These are phyloP conservation scores for Triticum urartu DNA, from an alignment of 176 grass and related monocot genomes.

Conservation along the genomic window DNA sequence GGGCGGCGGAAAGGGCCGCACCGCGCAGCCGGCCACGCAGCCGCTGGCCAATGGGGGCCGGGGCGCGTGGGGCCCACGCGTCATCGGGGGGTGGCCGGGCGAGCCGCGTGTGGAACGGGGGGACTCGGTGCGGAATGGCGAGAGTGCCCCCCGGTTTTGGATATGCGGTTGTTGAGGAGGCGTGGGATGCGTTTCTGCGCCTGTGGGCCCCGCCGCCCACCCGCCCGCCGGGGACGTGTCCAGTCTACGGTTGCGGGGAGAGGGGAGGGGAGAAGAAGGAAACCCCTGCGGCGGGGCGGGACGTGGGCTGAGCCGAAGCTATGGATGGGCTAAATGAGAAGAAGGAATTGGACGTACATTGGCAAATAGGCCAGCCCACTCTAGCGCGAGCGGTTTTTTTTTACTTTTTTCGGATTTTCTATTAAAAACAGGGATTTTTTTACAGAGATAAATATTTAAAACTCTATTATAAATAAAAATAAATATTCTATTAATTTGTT, in stretches of 20 bases:
- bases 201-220: background rate
- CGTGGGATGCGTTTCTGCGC: conserved; percentile 15
- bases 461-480: too few species aligned
- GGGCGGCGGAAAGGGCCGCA: conserved; percentile 13
- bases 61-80: background rate
- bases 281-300: background rate
- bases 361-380: too few species aligned
- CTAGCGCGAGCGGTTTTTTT: too few species aligned
- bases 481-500: too few species aligned
- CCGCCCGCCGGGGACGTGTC: background rate
- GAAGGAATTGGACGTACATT: too few species aligned
- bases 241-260: background rate
- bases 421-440: too few species aligned
- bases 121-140: background rate
- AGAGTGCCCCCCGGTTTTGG: conserved; percentile 13
- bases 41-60: background rate
- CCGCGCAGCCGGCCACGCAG: background rate
- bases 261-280: background rate
- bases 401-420: too few species aligned
- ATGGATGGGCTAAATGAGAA: background rate
- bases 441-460: too few species aligned
- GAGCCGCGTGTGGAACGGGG: background rate
- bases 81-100: rapidly evolving
- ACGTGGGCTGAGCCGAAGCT: background rate
- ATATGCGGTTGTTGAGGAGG: conserved; percentile 38